A percentile compares a stretch with the other conserved stretches of the same genome.
phyloP scores from a whole-genome alignment of 331 rosid species.

The Quercus lobata region DNA sequence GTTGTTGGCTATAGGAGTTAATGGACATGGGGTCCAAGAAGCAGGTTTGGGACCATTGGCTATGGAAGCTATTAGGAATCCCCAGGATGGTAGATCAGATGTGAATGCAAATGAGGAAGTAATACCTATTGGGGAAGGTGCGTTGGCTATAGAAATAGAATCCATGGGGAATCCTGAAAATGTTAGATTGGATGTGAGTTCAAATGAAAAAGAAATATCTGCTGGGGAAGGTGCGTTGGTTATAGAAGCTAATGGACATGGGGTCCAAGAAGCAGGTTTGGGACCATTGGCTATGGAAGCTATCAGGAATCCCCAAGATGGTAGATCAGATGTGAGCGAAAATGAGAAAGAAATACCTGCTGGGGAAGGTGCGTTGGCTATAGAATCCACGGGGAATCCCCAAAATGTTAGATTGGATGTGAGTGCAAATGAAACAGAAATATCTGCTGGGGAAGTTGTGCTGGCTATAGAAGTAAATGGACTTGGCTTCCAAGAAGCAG shows the following conservation, averaged over 20 bases:
- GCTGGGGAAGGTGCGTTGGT: constrained; percentile 3
- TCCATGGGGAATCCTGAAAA: constrained; percentile 14
- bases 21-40: constrained; percentile 15
- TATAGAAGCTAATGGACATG: neutral
- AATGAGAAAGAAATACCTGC: neutral
- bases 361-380: constrained; percentile 9
- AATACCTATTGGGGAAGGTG: constrained; percentile 13
- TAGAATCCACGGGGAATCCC: constrained; percentile 19
- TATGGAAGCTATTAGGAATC: neutral
- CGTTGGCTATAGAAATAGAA: constrained; percentile 25
- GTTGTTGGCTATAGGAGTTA: neutral
- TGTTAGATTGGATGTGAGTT: constrained; percentile 5
- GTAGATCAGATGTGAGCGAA: neutral
- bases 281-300: constrained; percentile 2
- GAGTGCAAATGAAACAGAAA: constrained; percentile 14
- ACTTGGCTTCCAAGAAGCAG: neutral
- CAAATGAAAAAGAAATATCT: constrained; percentile 16
- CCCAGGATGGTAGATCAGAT: neutral
- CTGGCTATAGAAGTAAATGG: neutral
- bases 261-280: constrained; percentile 9
- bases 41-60: neutral
- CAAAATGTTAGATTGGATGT: constrained; percentile 16
- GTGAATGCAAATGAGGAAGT: neutral
- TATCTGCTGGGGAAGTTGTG: constrained; percentile 10
- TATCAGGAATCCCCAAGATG: neutral